These are phyloP conservation scores for Crotalaria pallida DNA, from an alignment of 306 rosid genomes.

Conservation along the genomic window DNA sequence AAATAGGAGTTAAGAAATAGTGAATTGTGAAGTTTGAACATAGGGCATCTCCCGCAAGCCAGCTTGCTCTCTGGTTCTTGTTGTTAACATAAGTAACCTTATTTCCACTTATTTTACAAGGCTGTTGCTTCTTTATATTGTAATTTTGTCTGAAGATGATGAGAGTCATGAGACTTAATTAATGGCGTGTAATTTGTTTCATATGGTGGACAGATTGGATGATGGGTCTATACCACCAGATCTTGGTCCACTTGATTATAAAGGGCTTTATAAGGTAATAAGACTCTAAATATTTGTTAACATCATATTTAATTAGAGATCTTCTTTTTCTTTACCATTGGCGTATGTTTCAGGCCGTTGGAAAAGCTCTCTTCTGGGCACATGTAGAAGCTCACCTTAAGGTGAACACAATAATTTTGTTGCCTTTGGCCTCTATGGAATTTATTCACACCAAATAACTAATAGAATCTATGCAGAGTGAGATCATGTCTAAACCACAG, in stretches of 20 bases:
- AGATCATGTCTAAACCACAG: slow-evolving; percentile 96
- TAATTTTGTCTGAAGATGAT: not conserved
- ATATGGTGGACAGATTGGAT: slow-evolving; percentile 98
- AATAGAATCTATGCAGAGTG: slow-evolving; percentile 58
- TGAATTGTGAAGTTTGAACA: slow-evolving; percentile 8
- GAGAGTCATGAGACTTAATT: slow-evolving; percentile 19
- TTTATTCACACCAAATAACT: slow-evolving; percentile 25
- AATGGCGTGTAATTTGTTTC: slow-evolving; percentile 34
- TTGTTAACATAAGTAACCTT: not conserved
- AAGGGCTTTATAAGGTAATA: slow-evolving; percentile 91
- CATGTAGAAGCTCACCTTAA: slow-evolving; percentile 98
- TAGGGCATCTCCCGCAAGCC: not conserved
- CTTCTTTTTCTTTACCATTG: slow-evolving; percentile 30
- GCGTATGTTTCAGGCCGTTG: slow-evolving; percentile 79
- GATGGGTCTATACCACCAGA: slow-evolving; percentile 65
- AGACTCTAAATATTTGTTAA: not conserved
- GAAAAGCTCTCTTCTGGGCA: slow-evolving; percentile 93
- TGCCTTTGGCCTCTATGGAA: not conserved
- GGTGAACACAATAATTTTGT: slow-evolving; percentile 38
- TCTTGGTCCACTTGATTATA: slow-evolving; percentile 78
- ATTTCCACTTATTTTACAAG: not conserved
- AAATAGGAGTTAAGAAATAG: slow-evolving; percentile 1
- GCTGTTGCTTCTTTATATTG: not conserved
- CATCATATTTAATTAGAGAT: slow-evolving; percentile 3
- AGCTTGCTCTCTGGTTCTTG: not conserved